Conservation (phyloP, 2,329 filamentous ascomycete genomes). For the Ophiostoma tasmaniense region DNA sequence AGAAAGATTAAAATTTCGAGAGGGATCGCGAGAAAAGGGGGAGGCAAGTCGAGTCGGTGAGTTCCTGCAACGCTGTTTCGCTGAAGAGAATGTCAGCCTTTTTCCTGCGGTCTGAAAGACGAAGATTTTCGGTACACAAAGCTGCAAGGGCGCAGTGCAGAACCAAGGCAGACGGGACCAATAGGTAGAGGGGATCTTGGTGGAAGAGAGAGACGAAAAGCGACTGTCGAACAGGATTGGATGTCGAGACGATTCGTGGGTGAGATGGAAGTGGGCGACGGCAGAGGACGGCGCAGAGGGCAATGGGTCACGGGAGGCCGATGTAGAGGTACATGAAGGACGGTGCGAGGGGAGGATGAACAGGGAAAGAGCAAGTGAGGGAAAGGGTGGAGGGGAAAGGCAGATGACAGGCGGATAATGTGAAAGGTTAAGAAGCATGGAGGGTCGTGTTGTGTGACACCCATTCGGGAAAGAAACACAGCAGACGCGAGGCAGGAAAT, state of each 20-base stretch:
- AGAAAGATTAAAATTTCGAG: background rate
- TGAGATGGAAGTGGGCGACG: constrained; percentile 5
- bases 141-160: constrained; percentile 20
- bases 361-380: constrained; percentile 7
- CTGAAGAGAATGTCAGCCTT: constrained; percentile 10
- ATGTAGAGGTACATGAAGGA: constrained; percentile 6
- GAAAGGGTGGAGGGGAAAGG: constrained; percentile 9
- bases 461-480: constrained; percentile 11
- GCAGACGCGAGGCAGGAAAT: background rate
- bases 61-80: constrained; percentile 13
- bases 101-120: background rate
- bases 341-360: background rate
- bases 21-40: background rate
- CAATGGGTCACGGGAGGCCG: background rate
- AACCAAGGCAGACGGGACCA: constrained; percentile 18
- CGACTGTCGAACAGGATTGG: constrained; percentile 17
- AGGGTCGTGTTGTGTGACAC: constrained; percentile 20
- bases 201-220: background rate
- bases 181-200: constrained; percentile 16
- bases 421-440: constrained; percentile 5
- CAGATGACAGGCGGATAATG: constrained; percentile 12
- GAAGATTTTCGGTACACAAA: constrained; percentile 7
- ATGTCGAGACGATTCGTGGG: constrained; percentile 9
- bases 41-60: constrained; percentile 11
- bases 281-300: background rate